phyloP scores from a whole-genome alignment of 106 monocot species.

The Dendrobium chrysotoxum region DNA sequence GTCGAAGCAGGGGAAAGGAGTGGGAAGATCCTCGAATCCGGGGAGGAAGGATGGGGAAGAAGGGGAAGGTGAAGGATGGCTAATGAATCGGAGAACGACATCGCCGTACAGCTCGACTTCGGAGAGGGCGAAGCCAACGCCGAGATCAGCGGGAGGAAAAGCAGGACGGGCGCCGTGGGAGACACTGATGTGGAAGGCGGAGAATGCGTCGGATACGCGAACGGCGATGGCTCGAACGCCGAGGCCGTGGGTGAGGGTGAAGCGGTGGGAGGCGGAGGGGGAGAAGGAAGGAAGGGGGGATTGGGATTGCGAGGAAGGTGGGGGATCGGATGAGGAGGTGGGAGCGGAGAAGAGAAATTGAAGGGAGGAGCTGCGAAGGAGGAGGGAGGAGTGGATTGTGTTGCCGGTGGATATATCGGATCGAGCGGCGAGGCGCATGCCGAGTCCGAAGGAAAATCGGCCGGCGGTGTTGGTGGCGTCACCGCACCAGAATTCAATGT shows the following conservation, averaged over 20 bases:
- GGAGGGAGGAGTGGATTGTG: slow-evolving; percentile 59
- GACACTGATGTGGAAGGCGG: slow-evolving; percentile 47
- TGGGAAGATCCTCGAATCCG: slow-evolving; percentile 52
- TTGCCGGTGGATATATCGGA: slow-evolving; percentile 90
- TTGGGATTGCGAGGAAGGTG: not conserved
- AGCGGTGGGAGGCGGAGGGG: slow-evolving; percentile 22
- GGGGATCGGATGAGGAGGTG: slow-evolving; percentile 11
- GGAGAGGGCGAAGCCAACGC: slow-evolving; percentile 39
- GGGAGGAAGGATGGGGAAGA: slow-evolving; percentile 56
- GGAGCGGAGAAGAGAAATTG: slow-evolving; percentile 77
- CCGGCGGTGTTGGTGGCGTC: slow-evolving; percentile 62
- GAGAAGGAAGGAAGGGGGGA: slow-evolving; percentile 69
- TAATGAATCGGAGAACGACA: slow-evolving; percentile 78
- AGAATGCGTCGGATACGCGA: slow-evolving; percentile 49
- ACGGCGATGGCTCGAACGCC: slow-evolving; percentile 84
- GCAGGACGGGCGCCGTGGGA: slow-evolving; percentile 59
- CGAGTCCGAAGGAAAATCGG: slow-evolving; percentile 87
- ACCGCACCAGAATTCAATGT: slow-evolving; percentile 86
- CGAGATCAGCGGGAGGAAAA: slow-evolving; percentile 50
- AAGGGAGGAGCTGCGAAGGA: slow-evolving; percentile 53
- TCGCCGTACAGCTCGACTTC: slow-evolving; percentile 94
- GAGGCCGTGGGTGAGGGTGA: slow-evolving; percentile 60
- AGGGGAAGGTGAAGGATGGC: slow-evolving; percentile 11
- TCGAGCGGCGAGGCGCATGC: slow-evolving; percentile 46
- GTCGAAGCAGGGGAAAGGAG: not conserved